Evolutionary conservation across 1,284 basidiomycete species (phyloP).

Genomic region (Ganoderma multipileum): DNA sequence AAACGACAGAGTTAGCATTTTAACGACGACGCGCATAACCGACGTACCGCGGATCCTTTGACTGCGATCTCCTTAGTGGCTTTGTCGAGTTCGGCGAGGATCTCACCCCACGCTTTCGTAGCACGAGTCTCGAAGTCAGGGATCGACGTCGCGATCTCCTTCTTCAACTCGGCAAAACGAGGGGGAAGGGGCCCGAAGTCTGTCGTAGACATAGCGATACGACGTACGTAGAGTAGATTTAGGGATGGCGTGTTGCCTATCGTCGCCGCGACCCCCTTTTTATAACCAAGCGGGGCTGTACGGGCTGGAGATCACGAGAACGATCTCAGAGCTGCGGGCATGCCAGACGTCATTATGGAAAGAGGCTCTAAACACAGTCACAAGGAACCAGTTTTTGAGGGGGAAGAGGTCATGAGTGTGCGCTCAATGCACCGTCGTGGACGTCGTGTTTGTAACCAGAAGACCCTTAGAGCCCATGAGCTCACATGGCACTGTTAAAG

Average conservation of each 20-base stretch:
- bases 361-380: background rate
- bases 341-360: background rate
- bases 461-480: background rate
- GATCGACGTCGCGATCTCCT: constrained; percentile 56
- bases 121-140: constrained; percentile 58
- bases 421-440: background rate
- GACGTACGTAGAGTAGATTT: background rate
- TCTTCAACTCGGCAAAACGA: constrained; percentile 61
- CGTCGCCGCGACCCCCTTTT: background rate
- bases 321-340: background rate
- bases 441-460: background rate
- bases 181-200: constrained; percentile 44
- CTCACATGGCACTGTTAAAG: background rate
- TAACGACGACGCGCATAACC: background rate
- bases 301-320: background rate
- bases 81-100: constrained; percentile 56
- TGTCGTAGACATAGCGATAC: background rate
- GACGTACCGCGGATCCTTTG: constrained; percentile 56
- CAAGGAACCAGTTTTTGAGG: background rate
- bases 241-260: no score
- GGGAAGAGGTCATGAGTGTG: background rate
- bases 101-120: constrained; percentile 63
- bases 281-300: background rate
- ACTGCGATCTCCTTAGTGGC: constrained; percentile 50
- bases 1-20: background rate